Conservation (phyloP, 352 stramenopile species). For the Globisporangium ultimum region DNA sequence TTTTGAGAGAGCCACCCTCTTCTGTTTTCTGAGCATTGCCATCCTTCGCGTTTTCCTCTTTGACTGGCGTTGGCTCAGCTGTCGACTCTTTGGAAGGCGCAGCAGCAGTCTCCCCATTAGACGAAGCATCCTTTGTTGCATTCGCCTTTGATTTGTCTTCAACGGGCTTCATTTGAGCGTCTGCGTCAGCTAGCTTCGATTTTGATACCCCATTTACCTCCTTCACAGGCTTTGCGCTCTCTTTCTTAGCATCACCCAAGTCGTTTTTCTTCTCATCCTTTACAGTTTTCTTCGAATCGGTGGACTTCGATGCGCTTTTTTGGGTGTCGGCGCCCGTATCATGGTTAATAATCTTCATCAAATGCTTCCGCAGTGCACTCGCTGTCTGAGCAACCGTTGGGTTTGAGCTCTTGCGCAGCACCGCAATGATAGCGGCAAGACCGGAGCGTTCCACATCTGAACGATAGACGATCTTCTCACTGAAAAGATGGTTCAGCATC, state of each 20-base stretch:
- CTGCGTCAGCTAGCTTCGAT: no score
- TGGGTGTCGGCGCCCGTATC: constrained; percentile 25
- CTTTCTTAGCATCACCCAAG: constrained; percentile 1
- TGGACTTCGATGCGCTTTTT: constrained; percentile 24
- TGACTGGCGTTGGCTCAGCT: neutral
- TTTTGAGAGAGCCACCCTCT: neutral
- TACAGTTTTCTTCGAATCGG: constrained; percentile 25
- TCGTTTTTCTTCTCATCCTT: constrained; percentile 14
- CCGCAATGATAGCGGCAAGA: constrained; percentile 61
- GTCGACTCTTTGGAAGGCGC: constrained; percentile 2
- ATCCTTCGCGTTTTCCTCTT: neutral
- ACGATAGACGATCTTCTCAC: constrained; percentile 65
- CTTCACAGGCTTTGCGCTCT: neutral
- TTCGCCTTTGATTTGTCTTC: constrained; percentile 4
- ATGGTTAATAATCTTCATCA: constrained; percentile 62
- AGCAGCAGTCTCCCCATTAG: neutral
- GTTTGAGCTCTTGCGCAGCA: constrained; percentile 63
- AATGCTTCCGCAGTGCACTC: constrained; percentile 73
- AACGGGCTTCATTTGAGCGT: neutral
- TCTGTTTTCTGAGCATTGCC: neutral
- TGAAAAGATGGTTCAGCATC: constrained; percentile 73
- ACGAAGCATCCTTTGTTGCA: neutral
- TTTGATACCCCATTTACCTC: constrained; percentile 3
- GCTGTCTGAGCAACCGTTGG: constrained; percentile 66
- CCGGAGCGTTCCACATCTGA: constrained; percentile 70